Percentiles rank a stretch among this genome's conserved stretches.
phyloP scores from a whole-genome alignment of 2,329 filamentous ascomycete genomes.

The Botrytis aclada region DNA sequence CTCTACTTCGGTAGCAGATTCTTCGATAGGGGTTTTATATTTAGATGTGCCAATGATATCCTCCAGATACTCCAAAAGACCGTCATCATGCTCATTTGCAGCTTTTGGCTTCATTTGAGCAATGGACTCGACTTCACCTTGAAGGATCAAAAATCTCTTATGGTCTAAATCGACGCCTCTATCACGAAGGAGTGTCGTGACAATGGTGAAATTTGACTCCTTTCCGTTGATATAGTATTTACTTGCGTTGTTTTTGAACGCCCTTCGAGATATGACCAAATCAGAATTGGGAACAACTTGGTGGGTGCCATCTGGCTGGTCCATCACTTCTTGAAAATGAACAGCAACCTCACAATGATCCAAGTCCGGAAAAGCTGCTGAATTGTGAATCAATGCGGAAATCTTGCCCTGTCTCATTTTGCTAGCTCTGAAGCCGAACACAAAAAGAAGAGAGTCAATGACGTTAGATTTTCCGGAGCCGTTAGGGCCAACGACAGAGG shows the following conservation, averaged over 20 bases:
- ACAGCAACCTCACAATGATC: conserved; percentile 95
- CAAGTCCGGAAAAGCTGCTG: conserved; percentile 77
- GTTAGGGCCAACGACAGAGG: conserved; percentile 95
- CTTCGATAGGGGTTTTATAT: conserved; percentile 96
- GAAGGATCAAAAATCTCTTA: conserved; percentile 94
- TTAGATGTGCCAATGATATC: conserved; percentile 99
- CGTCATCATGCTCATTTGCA: conserved; percentile 90
- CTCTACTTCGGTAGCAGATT: conserved; percentile 86
- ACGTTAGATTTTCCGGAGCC: conserved; percentile 99
- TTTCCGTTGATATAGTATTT: conserved; percentile 96
- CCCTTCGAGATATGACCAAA: conserved; percentile 83
- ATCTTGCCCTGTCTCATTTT: conserved; percentile 99
- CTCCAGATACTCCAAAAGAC: conserved; percentile 91
- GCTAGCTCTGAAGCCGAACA: conserved; percentile 98
- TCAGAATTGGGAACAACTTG: conserved; percentile 80
- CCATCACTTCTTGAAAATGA: conserved; percentile 93
- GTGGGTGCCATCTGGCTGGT: conserved; percentile 71
- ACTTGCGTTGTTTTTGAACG: conserved; percentile 97
- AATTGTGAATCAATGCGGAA: conserved; percentile 96
- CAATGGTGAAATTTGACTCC: conserved; percentile 86
- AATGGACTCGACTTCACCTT: conserved; percentile 97
- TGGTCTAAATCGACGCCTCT: conserved; percentile 94
- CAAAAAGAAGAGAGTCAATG: conserved; percentile 94
- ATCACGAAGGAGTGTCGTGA: conserved; percentile 81
- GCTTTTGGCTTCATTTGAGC: conserved; percentile 99